Evolutionary conservation across 1,139 yeast genomes (phyloP).

Genomic region (Yamadazyma epiphylla): DNA sequence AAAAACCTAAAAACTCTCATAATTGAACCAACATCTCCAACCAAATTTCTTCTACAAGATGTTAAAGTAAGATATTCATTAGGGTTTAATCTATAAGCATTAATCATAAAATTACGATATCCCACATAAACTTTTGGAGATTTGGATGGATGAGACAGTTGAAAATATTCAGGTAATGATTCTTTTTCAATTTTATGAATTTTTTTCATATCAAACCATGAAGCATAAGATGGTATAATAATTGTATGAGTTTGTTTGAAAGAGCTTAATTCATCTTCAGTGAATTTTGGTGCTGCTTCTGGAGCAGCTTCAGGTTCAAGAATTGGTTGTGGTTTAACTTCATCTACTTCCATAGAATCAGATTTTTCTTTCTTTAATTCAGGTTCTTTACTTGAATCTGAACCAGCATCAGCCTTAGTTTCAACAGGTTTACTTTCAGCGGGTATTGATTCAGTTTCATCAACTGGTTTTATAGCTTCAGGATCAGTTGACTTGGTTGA

Average conservation of each 20-base stretch:
- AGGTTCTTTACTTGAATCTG: not conserved
- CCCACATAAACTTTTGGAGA: constrained; percentile 84
- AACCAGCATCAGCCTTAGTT: not conserved
- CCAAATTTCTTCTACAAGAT: constrained; percentile 89
- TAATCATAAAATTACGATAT: constrained; percentile 91
- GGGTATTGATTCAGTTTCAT: not conserved
- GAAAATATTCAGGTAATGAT: constrained; percentile 89
- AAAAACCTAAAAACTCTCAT: constrained; percentile 87
- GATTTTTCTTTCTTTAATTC: constrained; percentile 5
- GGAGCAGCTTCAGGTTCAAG: not conserved
- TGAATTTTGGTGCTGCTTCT: constrained; percentile 8
- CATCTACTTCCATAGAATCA: constrained; percentile 4
- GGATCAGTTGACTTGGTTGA: no score
- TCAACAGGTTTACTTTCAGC: no score
- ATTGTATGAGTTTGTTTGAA: constrained; percentile 76
- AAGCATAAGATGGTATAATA: constrained; percentile 88
- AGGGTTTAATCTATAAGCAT: constrained; percentile 89
- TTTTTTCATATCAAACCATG: constrained; percentile 80
- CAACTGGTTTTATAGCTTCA: no score
- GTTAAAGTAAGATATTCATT: constrained; percentile 90
- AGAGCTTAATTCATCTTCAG: constrained; percentile 12
- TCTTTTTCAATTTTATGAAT: constrained; percentile 63
- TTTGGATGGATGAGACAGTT: constrained; percentile 69
- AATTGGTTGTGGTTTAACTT: constrained; percentile 1
- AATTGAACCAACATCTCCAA: constrained; percentile 94